A percentile compares a stretch with the other conserved stretches of the same genome.
Conservation (phyloP, 768 basidiomycete genomes). For the Tephrocybe sp. region DNA sequence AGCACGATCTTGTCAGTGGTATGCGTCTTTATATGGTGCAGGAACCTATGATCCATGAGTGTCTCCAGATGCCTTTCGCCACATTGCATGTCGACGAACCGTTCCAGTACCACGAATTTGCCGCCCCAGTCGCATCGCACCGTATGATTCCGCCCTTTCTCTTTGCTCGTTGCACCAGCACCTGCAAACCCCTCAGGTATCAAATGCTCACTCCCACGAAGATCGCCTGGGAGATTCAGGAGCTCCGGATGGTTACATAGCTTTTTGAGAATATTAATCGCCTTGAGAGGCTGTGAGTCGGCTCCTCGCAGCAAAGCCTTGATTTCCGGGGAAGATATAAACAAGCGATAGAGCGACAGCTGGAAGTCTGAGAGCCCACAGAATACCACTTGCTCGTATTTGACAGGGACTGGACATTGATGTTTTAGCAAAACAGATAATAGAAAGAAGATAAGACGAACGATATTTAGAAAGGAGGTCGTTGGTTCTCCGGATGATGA, state of each 20-base stretch:
- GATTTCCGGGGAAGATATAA: slow-evolving; percentile 92
- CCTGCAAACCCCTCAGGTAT: slow-evolving; percentile 83
- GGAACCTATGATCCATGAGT: slow-evolving; percentile 77
- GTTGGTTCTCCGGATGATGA: slow-evolving; percentile 94
- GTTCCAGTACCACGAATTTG: slow-evolving; percentile 91
- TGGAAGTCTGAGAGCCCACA: slow-evolving; percentile 86
- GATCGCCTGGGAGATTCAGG: slow-evolving; percentile 80
- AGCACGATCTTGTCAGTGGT: slow-evolving; percentile 95
- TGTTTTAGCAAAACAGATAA: not conserved
- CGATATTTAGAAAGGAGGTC: slow-evolving; percentile 93
- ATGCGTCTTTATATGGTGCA: slow-evolving; percentile 76
- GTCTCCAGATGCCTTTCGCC: not conserved
- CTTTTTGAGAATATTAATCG: slow-evolving; percentile 93
- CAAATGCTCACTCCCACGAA: slow-evolving; percentile 77
- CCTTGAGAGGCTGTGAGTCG: slow-evolving; percentile 93
- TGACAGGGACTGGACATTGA: slow-evolving; percentile 80
- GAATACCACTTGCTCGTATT: slow-evolving; percentile 98
- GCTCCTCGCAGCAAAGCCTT: slow-evolving; percentile 84
- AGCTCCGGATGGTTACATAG: slow-evolving; percentile 95
- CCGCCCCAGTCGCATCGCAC: slow-evolving; percentile 86
- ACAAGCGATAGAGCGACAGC: slow-evolving; percentile 80
- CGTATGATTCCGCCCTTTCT: slow-evolving; percentile 43
- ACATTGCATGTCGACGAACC: slow-evolving; percentile 42
- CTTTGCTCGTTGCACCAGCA: slow-evolving; percentile 40
- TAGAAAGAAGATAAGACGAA: slow-evolving; percentile 39